Base-by-base conservation (phyloP, 495 filamentous ascomycete genomes). In the Elaphomyces granulatus region DNA sequence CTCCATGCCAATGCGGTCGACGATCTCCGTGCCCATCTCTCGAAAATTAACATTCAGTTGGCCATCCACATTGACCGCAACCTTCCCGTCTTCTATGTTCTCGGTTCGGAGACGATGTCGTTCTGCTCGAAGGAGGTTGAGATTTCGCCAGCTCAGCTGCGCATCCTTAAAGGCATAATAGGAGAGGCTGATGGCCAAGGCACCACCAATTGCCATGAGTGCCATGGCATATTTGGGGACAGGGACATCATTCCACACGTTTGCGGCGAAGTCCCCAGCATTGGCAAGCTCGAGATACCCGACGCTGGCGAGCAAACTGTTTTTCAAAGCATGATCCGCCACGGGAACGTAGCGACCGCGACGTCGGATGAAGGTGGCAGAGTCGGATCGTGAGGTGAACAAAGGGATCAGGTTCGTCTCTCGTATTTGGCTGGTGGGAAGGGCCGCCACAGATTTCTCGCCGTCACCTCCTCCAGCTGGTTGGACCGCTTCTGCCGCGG, bases 261-360 rank as follows among this genome's bases (percentile, higher is more conserved):
- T 73, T 10, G 69, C 68, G 0, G 69, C 64, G 32, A 73, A 71
- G 44, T 73, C 69, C 1, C 58, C 64, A 0, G 64, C 67, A 36
- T 73, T 73, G 32, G 64, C 66, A 12, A 71, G 54, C 42, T 73
- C 69, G 20, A 73, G 57, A 36, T 60, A 68, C 1, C 66, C 69
- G 1, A 68, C 60, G 33, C 63, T 56, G 0, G 59, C 54, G 15
- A 71, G 58, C 1, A 73, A 52, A 37, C 54, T 67, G 50, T 73
- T 73, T 7, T 52, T 52, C 40, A 67, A 21, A 19, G 15, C 35
- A 6, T 12, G 12, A 6, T 28, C 6, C 23, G 6, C 12, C 23
- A 28, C 23, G 6, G 23, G 23, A 12, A 28, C 12, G 12, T 28
- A 28, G 12, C 23, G 23, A 28, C 12, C 12, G 23, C 23, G 23